Conservation (phyloP, 1,284 basidiomycete species). For the Singerocomus inundabilis region DNA sequence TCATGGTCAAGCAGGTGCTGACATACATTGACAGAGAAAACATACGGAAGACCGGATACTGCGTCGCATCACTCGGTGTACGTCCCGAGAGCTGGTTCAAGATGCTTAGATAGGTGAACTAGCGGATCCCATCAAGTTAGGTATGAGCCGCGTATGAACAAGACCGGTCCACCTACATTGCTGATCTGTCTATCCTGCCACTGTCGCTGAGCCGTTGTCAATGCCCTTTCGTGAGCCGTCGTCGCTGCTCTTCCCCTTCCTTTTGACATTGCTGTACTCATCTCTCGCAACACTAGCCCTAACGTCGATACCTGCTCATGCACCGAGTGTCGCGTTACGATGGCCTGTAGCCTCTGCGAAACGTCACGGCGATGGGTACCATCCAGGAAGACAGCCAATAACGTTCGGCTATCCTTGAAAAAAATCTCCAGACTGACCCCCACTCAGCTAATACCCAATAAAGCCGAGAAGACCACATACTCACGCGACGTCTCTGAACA, state of each 20-base stretch:
- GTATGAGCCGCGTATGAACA: not conserved
- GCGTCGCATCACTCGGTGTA: conserved; percentile 92
- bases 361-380: conserved; percentile 64
- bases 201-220: conserved; percentile 67
- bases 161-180: conserved; percentile 54
- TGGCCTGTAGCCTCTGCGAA: conserved; percentile 56
- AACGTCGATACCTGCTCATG: conserved; percentile 25
- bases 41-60: conserved; percentile 93
- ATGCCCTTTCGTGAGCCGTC: conserved; percentile 51
- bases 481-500: conserved; percentile 89
- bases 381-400: conserved; percentile 77
- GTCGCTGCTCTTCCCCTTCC: conserved; percentile 38
- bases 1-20: not conserved
- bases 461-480: conserved; percentile 29
- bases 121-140: conserved; percentile 2
- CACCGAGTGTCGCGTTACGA: conserved; percentile 40
- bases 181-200: conserved; percentile 90
- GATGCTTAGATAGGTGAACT: conserved; percentile 87
- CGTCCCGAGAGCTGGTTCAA: conserved; percentile 87
- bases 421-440: conserved; percentile 76
- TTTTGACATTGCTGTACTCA: conserved; percentile 35
- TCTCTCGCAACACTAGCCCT: conserved; percentile 26
- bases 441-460: conserved; percentile 1
- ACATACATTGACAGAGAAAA: conserved; percentile 11
- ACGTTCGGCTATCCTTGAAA: conserved; percentile 83